phyloP scores from a whole-genome alignment of 2,329 filamentous ascomycete genomes.

The Xylariales sp. region DNA sequence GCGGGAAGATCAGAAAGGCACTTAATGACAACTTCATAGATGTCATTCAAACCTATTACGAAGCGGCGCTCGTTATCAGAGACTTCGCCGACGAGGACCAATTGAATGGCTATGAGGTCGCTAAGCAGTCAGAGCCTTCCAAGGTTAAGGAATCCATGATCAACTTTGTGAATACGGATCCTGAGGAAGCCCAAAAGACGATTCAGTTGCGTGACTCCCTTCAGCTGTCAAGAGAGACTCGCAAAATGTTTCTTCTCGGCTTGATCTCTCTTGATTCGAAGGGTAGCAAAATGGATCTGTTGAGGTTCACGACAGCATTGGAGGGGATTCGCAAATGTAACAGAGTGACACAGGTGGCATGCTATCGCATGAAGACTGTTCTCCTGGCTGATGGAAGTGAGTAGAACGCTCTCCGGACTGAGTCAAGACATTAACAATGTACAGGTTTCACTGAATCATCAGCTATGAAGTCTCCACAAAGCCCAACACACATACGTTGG shows the following conservation, averaged over 20 bases:
- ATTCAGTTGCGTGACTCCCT: conserved; percentile 5
- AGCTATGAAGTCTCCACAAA: too few species aligned
- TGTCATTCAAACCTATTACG: conserved; percentile 66
- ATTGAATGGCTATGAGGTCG: conserved; percentile 59
- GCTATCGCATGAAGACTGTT: conserved; percentile 1
- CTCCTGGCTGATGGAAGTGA: conserved; percentile 68
- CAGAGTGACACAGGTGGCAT: conserved; percentile 40
- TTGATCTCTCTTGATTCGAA: conserved; percentile 81
- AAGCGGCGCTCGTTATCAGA: conserved; percentile 64
- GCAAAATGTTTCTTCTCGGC: conserved; percentile 85
- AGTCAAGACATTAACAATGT: too few species aligned
- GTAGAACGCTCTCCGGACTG: too few species aligned
- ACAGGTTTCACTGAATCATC: too few species aligned
- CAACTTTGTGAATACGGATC: conserved; percentile 1
- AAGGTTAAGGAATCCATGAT: conserved; percentile 1
- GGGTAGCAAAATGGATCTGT: conserved; percentile 70
- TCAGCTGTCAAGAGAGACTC: conserved; percentile 61
- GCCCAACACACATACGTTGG: conserved; percentile 76
- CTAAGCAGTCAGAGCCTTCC: background rate
- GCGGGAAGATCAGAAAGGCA: conserved; percentile 72
- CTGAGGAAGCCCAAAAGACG: conserved; percentile 63
- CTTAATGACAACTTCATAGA: conserved; percentile 66
- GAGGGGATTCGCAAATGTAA: conserved; percentile 69
- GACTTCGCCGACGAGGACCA: conserved; percentile 74
- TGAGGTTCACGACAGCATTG: conserved; percentile 72